phyloP scores from a whole-genome alignment of 2,329 filamentous ascomycete species.

The Cladosporium cucumerinum region DNA sequence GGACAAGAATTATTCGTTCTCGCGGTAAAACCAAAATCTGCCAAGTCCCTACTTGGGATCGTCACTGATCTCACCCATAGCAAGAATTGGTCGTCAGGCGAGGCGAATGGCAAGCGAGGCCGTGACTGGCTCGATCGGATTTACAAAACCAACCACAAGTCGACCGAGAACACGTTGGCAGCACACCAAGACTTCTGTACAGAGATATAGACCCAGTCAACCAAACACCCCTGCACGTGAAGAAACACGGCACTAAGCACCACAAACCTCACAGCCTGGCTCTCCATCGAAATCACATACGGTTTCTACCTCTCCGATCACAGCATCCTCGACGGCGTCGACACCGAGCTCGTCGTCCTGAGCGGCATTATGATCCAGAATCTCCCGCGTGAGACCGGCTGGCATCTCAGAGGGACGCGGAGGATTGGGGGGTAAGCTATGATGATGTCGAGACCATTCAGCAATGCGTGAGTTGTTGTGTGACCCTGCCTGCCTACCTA shows the following conservation, averaged over 20 bases:
- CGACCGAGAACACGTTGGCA: conserved; percentile 39
- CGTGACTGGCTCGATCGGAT: conserved; percentile 56
- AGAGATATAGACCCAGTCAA: not conserved
- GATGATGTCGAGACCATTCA: conserved; percentile 45
- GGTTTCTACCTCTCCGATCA: conserved; percentile 58
- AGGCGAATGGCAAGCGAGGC: conserved; percentile 53
- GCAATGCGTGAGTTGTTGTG: conserved; percentile 36
- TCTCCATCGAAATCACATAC: conserved; percentile 56
- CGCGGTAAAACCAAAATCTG: too few species aligned
- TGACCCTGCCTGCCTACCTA: not conserved
- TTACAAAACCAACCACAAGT: conserved; percentile 50
- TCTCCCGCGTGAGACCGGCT: conserved; percentile 50
- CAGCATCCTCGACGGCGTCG: conserved; percentile 51
- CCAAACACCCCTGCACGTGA: not conserved
- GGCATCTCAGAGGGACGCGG: conserved; percentile 53
- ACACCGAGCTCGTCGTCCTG: conserved; percentile 55
- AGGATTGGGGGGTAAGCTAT: conserved; percentile 49
- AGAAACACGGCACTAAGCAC: too few species aligned
- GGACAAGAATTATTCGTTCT: conserved; percentile 56
- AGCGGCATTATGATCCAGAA: conserved; percentile 59
- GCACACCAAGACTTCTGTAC: conserved; percentile 47
- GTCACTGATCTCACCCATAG: conserved; percentile 21
- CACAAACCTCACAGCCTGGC: conserved; percentile 40
- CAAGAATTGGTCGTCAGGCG: conserved; percentile 57
- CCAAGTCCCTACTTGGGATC: too few species aligned